phyloP scores from a whole-genome alignment of 1,284 basidiomycete species.

The Coniophora puteana region DNA sequence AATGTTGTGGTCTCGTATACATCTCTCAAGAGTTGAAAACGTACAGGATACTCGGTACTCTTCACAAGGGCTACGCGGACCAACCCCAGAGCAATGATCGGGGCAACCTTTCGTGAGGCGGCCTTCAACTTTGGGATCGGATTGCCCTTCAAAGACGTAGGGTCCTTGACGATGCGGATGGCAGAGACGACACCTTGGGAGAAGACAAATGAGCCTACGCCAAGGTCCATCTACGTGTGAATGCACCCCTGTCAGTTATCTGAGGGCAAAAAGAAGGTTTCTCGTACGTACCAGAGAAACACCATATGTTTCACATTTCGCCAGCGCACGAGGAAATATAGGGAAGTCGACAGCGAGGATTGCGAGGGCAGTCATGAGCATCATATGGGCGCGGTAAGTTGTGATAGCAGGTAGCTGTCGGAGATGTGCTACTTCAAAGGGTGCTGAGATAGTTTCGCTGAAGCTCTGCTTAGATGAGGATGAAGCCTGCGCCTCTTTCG shows the following conservation, averaged over 20 bases:
- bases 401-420: constrained; percentile 69
- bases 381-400: constrained; percentile 92
- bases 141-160: constrained; percentile 46
- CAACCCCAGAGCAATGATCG: constrained; percentile 74
- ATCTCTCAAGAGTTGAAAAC: constrained; percentile 18
- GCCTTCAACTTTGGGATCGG: constrained; percentile 46
- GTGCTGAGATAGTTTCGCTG: constrained; percentile 6
- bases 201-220: constrained; percentile 95
- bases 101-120: constrained; percentile 56
- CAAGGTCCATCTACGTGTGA: constrained; percentile 89
- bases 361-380: constrained; percentile 86
- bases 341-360: constrained; percentile 97
- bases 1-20: background rate
- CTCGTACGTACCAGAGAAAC: constrained; percentile 73
- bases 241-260: constrained; percentile 6
- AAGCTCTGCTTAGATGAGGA: too few relatives aligned
- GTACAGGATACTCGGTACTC: constrained; percentile 88
- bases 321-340: constrained; percentile 84
- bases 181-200: constrained; percentile 90
- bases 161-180: constrained; percentile 67
- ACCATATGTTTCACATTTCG: constrained; percentile 94
- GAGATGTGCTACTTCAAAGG: constrained; percentile 20
- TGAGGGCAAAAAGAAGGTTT: background rate
- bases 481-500: constrained; percentile 24
- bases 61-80: constrained; percentile 87